Percentiles rank a stretch among this genome's conserved stretches.
phyloP scores from a whole-genome alignment of 176 grass and related monocot species.

The Poa pratensis region DNA sequence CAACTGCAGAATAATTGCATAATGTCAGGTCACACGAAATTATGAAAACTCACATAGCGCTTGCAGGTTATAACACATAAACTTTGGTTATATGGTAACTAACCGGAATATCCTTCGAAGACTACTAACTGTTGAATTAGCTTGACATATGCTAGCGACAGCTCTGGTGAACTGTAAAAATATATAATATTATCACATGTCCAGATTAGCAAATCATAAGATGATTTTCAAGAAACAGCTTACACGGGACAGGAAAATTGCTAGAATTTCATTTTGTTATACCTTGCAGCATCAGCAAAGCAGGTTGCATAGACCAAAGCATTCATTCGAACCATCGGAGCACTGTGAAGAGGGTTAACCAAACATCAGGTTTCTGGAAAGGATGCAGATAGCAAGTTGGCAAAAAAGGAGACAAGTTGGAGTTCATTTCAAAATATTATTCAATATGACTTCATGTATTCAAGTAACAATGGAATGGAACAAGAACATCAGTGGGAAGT shows the following conservation, averaged over 20 bases:
- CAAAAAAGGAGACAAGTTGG: slow-evolving; percentile 13
- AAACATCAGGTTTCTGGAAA: slow-evolving; percentile 32
- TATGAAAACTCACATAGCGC: neutral
- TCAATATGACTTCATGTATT: slow-evolving; percentile 9
- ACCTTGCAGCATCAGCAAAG: slow-evolving; percentile 95
- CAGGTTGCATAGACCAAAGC: slow-evolving; percentile 85
- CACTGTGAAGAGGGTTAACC: slow-evolving; percentile 52
- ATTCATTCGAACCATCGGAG: slow-evolving; percentile 86
- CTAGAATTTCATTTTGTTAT: slow-evolving; percentile 32
- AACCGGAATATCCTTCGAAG: slow-evolving; percentile 89
- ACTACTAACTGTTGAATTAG: slow-evolving; percentile 84
- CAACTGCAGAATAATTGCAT: slow-evolving; percentile 53
- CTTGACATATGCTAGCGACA: slow-evolving; percentile 79
- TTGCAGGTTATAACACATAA: slow-evolving; percentile 14
- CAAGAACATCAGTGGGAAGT: neutral
- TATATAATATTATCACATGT: slow-evolving; percentile 41
- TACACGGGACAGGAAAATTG: slow-evolving; percentile 8
- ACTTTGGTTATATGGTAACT: slow-evolving; percentile 31
- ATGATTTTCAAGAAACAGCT: slow-evolving; percentile 20
- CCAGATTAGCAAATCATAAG: slow-evolving; percentile 28
- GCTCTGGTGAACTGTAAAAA: slow-evolving; percentile 75
- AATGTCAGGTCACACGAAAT: slow-evolving; percentile 20
- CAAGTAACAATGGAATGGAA: slow-evolving; percentile 1
- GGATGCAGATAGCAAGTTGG: neutral
- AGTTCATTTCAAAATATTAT: slow-evolving; percentile 24